Base-by-base conservation (phyloP, 2,329 filamentous ascomycete species). In the Colletotrichum liriopes region DNA sequence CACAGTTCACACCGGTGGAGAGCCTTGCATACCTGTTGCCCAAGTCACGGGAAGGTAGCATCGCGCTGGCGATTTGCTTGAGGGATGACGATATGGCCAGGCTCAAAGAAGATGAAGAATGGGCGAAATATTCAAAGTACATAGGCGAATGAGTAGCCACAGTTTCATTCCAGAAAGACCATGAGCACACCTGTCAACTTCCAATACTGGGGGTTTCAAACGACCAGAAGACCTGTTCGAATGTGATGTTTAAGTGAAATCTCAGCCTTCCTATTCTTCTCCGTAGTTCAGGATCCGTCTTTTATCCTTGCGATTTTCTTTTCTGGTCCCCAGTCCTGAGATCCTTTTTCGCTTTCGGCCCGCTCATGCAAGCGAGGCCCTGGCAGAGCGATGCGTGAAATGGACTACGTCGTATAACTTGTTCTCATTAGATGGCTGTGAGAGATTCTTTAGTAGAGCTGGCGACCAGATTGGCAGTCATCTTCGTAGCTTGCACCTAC, bases 21-120 rank as follows among this genome's bases (percentile, higher is more conserved):
- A 80, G 86, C 1, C 74, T 89, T 68, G 76, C 85, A 45, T 90
- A 89, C 75, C 73, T 90, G 6, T 80, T 89, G 80, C 86, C 87
- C 0, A 84, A 79, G 74, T 75, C 76, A 0, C 71, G 60, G 0
- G 80, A 86, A 29, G 86, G 87, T 0, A 82, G 84, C 47, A 80
- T 89, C 49, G 80, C 80, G 0, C 81, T 85, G 12, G 83, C 78
- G 0, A 64, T 89, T 9, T 87, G 84, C 73, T 74, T 89, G 63
- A 79, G 82, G 51, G 82, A 86, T 37, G 84, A 85, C 41, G 87
- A 89, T 74, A 80, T 89, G 81, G 78, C 82, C 47, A 77, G 77
- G 62, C 74, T 90, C 63, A 84, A 74, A 72, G 58, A 3, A 2
- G 86, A 89, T 76, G 77, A 80, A 29, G 81, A 83, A 59, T 87